A percentile compares a stretch with the other conserved stretches of the same genome.
Evolutionary conservation across 2,329 filamentous ascomycete species (phyloP).

Genomic region (Arthrobotrys iridis): DNA sequence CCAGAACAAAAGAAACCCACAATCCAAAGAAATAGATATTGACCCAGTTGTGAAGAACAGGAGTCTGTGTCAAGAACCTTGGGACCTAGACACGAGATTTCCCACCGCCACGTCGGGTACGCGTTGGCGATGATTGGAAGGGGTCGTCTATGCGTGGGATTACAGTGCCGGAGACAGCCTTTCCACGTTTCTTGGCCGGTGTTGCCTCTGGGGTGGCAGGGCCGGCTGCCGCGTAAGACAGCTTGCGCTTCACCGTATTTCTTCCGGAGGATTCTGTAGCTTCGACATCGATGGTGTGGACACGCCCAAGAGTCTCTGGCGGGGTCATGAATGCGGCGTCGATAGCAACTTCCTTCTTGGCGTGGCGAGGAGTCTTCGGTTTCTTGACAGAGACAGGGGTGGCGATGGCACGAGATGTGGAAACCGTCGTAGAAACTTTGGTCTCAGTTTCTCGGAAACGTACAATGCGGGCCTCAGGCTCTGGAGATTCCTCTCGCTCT

Average conservation of each 20-base stretch:
- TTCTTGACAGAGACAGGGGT: constrained; percentile 35
- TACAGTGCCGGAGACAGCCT: constrained; percentile 1
- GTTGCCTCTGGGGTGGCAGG: constrained; percentile 50
- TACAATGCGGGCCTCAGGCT: constrained; percentile 39
- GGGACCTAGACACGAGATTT: constrained; percentile 38
- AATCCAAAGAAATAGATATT: background rate
- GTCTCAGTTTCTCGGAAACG: constrained; percentile 36
- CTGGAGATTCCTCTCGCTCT: constrained; percentile 47
- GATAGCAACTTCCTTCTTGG: constrained; percentile 31
- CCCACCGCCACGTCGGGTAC: constrained; percentile 25
- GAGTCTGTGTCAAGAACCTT: background rate
- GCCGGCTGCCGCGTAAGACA: constrained; percentile 30
- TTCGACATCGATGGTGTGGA: constrained; percentile 25
- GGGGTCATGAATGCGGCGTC: constrained; percentile 45
- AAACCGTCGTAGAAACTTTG: background rate
- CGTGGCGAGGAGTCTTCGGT: constrained; percentile 35
- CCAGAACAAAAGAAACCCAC: constrained; percentile 17
- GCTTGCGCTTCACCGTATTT: constrained; percentile 39
- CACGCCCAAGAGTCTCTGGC: constrained; percentile 34
- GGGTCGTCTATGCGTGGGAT: constrained; percentile 27
- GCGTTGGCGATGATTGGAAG: constrained; percentile 18
- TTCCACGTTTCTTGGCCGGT: constrained; percentile 47
- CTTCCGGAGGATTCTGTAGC: constrained; percentile 1
- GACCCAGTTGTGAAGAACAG: background rate
- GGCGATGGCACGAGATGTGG: constrained; percentile 5